Evolutionary conservation across 2,329 filamentous ascomycete species (phyloP).

Genomic region (Talaromyces rugulosus): DNA sequence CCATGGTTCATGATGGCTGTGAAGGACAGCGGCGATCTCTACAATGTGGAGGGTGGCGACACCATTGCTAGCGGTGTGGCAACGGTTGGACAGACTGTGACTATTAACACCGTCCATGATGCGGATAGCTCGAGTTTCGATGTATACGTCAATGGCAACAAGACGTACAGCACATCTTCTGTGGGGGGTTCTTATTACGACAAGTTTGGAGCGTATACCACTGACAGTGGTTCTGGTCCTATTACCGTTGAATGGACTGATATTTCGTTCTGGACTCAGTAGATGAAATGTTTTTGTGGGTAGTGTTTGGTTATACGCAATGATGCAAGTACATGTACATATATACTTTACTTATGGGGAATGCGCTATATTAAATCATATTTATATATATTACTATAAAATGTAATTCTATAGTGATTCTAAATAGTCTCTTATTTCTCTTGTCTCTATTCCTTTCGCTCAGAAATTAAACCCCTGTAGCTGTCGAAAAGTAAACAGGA

Average conservation of each 20-base stretch:
- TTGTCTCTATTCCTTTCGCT: too few species aligned
- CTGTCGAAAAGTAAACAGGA: too few species aligned
- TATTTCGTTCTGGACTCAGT: constrained; percentile 7
- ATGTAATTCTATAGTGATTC: too few species aligned
- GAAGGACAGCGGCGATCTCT: constrained; percentile 8
- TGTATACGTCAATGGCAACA: constrained; percentile 8
- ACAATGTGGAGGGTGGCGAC: constrained; percentile 8
- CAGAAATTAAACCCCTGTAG: too few species aligned
- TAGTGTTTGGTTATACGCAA: not conserved
- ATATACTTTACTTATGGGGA: not conserved
- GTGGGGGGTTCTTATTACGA: constrained; percentile 8
- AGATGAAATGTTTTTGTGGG: not conserved
- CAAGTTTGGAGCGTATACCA: constrained; percentile 8
- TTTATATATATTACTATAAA: not conserved
- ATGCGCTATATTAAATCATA: too few species aligned
- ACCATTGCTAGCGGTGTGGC: constrained; percentile 7
- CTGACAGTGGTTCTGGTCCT: constrained; percentile 6
- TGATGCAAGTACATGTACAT: not conserved
- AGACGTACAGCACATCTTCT: constrained; percentile 1
- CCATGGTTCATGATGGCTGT: constrained; percentile 10
- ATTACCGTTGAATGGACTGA: constrained; percentile 9
- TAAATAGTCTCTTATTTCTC: too few species aligned
- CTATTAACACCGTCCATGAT: constrained; percentile 9
- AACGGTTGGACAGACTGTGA: constrained; percentile 5
- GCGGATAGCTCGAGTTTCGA: constrained; percentile 4